These are phyloP conservation scores for Cyclostephanos tholiformis DNA, from an alignment of 108 stramenopile genomes.

Conservation along the genomic window DNA sequence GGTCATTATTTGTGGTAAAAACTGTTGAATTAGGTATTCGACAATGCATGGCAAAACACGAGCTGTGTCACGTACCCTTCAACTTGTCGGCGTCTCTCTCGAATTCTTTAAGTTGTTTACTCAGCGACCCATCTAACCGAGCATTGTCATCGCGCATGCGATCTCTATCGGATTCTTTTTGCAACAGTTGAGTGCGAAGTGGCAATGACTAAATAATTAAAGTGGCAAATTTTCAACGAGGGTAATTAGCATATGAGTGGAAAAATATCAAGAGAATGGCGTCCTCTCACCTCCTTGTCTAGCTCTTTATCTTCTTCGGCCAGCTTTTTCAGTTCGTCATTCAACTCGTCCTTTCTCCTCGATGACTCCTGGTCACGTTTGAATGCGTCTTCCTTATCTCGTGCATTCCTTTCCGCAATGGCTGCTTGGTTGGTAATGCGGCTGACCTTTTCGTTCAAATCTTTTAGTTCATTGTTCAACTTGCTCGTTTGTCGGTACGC, in stretches of 20 bases:
- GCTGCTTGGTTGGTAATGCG: constrained; percentile 44
- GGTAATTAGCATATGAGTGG: background rate
- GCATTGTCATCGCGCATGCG: constrained; percentile 37
- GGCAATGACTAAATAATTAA: constrained; percentile 39
- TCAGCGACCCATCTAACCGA: constrained; percentile 45
- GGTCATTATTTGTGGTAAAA: constrained; percentile 27
- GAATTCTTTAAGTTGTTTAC: constrained; percentile 43
- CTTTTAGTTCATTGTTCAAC: constrained; percentile 70
- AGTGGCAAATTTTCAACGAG: background rate
- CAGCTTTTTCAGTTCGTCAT: constrained; percentile 44
- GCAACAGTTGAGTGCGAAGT: constrained; percentile 43
- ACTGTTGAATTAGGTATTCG: too few relatives aligned
- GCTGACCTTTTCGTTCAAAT: constrained; percentile 55
- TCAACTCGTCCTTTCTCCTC: constrained; percentile 56
- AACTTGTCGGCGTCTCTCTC: constrained; percentile 46
- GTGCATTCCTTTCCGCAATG: constrained; percentile 54
- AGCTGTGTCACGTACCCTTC: constrained; percentile 33
- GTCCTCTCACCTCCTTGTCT: constrained; percentile 30
- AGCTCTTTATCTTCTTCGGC: constrained; percentile 52
- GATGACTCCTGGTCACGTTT: constrained; percentile 59
- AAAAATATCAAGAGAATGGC: background rate
- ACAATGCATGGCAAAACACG: background rate
- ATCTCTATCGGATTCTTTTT: constrained; percentile 52
- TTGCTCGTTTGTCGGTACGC: constrained; percentile 59
- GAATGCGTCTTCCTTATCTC: constrained; percentile 70